These are phyloP conservation scores for Clitopilus passeckerianus DNA, from an alignment of 768 basidiomycete species.

Conservation along the genomic window DNA sequence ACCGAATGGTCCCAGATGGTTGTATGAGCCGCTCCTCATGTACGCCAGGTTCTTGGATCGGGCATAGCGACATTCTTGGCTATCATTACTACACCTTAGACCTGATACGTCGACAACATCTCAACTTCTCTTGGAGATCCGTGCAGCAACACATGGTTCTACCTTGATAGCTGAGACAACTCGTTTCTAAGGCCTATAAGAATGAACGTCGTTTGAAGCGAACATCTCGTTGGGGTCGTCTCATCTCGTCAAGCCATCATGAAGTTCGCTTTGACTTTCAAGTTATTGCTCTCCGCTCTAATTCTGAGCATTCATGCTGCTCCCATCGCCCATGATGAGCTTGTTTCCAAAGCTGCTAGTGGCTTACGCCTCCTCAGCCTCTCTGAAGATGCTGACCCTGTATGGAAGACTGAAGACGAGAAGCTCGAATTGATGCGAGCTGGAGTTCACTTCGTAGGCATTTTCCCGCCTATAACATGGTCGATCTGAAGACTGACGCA, in stretches of 20 bases:
- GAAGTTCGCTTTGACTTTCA: background rate
- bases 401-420: conserved; percentile 36
- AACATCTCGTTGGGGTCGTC: background rate
- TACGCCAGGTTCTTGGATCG: background rate
- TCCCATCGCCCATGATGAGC: conserved; percentile 26
- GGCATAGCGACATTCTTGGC: background rate
- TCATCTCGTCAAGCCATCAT: background rate
- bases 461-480: background rate
- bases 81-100: background rate
- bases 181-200: background rate
- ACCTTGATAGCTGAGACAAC: background rate
- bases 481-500: background rate
- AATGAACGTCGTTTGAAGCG: background rate
- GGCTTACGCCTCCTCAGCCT: conserved; percentile 32
- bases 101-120: background rate
- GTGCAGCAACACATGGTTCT: background rate
- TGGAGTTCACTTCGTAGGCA: conserved; percentile 29
- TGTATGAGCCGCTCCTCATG: background rate
- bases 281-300: conserved; percentile 14
- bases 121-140: background rate
- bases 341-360: conserved; percentile 24
- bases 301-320: conserved; percentile 18
- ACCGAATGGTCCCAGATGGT: background rate
- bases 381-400: conserved; percentile 27
- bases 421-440: conserved; percentile 28